Evolutionary conservation across 805 yeast genomes (phyloP).

Genomic region (Wickerhamiella alocasiicola): DNA sequence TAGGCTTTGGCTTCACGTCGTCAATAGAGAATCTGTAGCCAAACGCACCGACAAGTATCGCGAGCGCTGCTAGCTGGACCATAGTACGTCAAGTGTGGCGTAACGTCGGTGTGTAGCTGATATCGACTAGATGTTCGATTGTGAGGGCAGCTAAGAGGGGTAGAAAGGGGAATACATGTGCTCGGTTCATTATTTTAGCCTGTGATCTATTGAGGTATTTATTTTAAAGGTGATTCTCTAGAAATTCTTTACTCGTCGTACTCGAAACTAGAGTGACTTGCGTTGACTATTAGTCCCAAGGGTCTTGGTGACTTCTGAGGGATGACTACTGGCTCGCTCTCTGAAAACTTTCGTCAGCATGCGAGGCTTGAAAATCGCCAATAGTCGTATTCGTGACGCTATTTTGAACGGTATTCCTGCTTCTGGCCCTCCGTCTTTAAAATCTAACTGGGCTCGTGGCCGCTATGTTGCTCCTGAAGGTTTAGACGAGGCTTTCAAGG

Average conservation of each 20-base stretch:
- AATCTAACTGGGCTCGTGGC: slow-evolving; percentile 19
- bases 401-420: slow-evolving; percentile 21
- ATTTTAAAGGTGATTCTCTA: too few species aligned
- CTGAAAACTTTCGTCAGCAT: slow-evolving; percentile 7
- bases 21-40: slow-evolving; percentile 2
- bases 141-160: background rate
- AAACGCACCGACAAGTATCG: too few species aligned
- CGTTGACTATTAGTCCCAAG: too few species aligned
- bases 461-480: slow-evolving; percentile 57
- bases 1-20: slow-evolving; percentile 6
- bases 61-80: background rate
- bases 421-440: slow-evolving; percentile 22
- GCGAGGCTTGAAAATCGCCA: slow-evolving; percentile 17
- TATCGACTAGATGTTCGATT: background rate
- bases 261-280: too few species aligned
- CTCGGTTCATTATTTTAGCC: too few species aligned
- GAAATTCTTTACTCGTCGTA: too few species aligned
- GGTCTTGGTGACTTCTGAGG: background rate
- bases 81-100: too few species aligned
- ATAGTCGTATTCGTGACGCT: slow-evolving; percentile 20
- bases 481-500: slow-evolving; percentile 58
- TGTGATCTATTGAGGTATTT: too few species aligned
- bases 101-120: slow-evolving; percentile 1
- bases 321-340: too few species aligned
- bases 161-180: background rate